Conservation (phyloP, 495 filamentous ascomycete genomes). For the Collariella sp. region DNA sequence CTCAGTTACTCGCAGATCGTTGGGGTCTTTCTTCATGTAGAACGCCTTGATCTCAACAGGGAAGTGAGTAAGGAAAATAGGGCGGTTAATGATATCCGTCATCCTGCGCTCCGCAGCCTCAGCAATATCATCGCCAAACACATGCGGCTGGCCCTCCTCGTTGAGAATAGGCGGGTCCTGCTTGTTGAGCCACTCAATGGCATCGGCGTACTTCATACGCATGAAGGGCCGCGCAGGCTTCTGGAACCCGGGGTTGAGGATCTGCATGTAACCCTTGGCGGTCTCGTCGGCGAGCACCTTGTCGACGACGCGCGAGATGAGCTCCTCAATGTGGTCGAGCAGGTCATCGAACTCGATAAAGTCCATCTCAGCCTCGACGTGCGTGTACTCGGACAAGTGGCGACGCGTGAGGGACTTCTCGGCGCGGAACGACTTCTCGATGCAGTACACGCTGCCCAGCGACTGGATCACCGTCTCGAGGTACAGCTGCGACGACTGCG, state of each 20-base stretch:
- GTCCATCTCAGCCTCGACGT: constrained; percentile 94
- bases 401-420: constrained; percentile 93
- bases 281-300: constrained; percentile 62
- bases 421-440: constrained; percentile 96
- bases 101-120: constrained; percentile 95
- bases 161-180: constrained; percentile 73
- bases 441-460: constrained; percentile 90
- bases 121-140: constrained; percentile 95
- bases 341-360: constrained; percentile 92
- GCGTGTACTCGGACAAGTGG: constrained; percentile 92
- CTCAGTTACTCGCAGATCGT: constrained; percentile 85
- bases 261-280: constrained; percentile 59
- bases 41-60: constrained; percentile 97
- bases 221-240: constrained; percentile 77
- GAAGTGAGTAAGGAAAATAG: constrained; percentile 97
- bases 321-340: constrained; percentile 78
- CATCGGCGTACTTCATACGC: constrained; percentile 91
- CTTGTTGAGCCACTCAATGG: constrained; percentile 84
- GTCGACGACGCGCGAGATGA: constrained; percentile 83
- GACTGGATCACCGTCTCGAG: constrained; percentile 90
- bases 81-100: constrained; percentile 91
- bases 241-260: constrained; percentile 83
- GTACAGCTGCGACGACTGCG: constrained; percentile 96
- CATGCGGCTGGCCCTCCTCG: constrained; percentile 82
- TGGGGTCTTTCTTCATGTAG: constrained; percentile 91